Evolutionary conservation across 768 basidiomycete genomes (phyloP).

Genomic region (Coprinopsis cinerea): DNA sequence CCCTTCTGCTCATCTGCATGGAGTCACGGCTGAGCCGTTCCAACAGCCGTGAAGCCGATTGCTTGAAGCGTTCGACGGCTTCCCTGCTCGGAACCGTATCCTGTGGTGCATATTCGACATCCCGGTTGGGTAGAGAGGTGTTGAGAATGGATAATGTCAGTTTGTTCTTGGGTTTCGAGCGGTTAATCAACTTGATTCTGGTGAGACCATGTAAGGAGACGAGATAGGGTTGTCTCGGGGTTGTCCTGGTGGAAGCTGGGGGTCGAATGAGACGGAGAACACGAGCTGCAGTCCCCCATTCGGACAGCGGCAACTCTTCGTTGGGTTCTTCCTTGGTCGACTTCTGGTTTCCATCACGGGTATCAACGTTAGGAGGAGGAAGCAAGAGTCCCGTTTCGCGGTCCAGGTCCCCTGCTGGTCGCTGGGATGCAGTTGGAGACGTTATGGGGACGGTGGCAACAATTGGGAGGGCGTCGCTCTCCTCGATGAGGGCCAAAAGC

Average conservation of each 20-base stretch:
- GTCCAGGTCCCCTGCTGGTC: neutral
- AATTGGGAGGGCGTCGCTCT: constrained; percentile 63
- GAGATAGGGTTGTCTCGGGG: constrained; percentile 54
- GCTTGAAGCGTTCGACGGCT: constrained; percentile 60
- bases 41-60: constrained; percentile 57
- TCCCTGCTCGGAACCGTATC: constrained; percentile 47
- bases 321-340: neutral
- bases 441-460: constrained; percentile 61
- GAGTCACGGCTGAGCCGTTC: constrained; percentile 55
- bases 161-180: constrained; percentile 20
- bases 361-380: neutral
- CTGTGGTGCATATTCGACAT: constrained; percentile 43
- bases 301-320: constrained; percentile 23
- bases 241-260: constrained; percentile 31
- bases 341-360: neutral
- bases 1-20: constrained; percentile 46
- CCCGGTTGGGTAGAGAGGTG: constrained; percentile 30
- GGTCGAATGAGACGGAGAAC: constrained; percentile 67
- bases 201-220: constrained; percentile 70
- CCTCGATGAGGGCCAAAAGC: constrained; percentile 60
- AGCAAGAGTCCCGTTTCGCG: neutral
- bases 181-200: constrained; percentile 49
- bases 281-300: constrained; percentile 67
- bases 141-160: constrained; percentile 19
- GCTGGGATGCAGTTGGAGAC: neutral